phyloP scores from a whole-genome alignment of 345 rosid species.

The Eucalyptus pauciflora region DNA sequence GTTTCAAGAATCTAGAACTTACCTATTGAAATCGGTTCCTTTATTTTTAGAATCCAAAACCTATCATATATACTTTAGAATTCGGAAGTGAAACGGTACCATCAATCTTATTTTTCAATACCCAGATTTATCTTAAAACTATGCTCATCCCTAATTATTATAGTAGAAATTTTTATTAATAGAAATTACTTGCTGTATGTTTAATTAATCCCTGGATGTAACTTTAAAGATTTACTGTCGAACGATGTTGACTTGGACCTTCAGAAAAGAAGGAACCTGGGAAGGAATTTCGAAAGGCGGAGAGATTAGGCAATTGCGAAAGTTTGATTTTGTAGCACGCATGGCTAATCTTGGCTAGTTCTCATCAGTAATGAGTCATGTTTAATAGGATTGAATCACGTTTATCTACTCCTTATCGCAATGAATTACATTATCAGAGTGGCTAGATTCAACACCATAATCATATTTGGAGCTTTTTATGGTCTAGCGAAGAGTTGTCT shows the following conservation, averaged over 20 bases:
- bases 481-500: neutral
- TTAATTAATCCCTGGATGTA: neutral
- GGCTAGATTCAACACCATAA: neutral
- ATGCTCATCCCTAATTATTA: too few relatives aligned
- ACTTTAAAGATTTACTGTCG: neutral
- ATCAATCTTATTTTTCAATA: neutral
- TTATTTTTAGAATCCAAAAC: fast-evolving
- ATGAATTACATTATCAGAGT: neutral
- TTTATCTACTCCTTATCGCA: neutral
- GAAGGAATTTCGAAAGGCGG: neutral
- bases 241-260: neutral
- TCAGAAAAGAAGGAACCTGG: neutral
- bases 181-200: neutral
- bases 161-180: neutral
- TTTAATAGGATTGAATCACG: neutral
- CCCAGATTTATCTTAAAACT: fast-evolving
- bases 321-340: neutral
- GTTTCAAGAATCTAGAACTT: too few relatives aligned
- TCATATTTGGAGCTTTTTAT: neutral
- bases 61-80: too few relatives aligned
- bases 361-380: neutral
- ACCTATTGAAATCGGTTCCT: fast-evolving
- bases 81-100: fast-evolving
- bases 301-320: neutral
- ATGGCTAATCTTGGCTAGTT: neutral